A percentile compares a stretch with the other conserved stretches of the same genome.
These are phyloP conservation scores for Skeletonema grethae DNA, from an alignment of 108 stramenopile genomes.

Conservation along the genomic window DNA sequence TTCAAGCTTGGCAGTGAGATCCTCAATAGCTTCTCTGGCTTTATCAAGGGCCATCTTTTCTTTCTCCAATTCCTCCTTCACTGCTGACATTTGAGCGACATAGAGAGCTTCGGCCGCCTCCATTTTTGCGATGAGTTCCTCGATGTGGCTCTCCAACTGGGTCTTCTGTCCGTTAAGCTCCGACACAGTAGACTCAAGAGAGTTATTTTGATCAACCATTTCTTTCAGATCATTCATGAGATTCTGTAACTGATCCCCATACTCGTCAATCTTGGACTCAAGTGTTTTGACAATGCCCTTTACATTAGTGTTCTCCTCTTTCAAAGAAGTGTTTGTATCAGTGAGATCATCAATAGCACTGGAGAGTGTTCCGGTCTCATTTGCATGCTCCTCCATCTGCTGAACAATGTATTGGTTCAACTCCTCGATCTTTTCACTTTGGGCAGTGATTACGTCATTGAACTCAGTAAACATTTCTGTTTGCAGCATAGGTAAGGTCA, in stretches of 20 bases:
- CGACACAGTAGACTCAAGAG: background rate
- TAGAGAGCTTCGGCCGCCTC: background rate
- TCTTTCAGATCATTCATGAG: background rate
- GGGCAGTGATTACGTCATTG: conserved; percentile 1
- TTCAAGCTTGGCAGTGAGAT: background rate
- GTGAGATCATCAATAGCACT: background rate
- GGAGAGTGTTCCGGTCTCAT: background rate
- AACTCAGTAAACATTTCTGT: conserved; percentile 2
- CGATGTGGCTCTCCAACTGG: background rate
- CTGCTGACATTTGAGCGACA: background rate
- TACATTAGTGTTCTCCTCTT: background rate
- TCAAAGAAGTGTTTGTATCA: background rate
- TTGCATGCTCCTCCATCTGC: background rate
- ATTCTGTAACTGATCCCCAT: background rate
- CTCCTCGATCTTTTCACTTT: conserved; percentile 3
- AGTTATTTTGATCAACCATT: background rate
- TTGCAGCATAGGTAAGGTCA: background rate
- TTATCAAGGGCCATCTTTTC: background rate
- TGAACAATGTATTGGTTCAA: background rate
- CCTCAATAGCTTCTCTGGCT: conserved; percentile 1
- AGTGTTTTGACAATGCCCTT: background rate
- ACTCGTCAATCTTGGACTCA: background rate
- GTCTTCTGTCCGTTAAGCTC: background rate
- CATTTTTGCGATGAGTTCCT: background rate
- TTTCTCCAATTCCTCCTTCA: background rate